Evolutionary conservation across 176 grass and related monocot species (phyloP).

Genomic region (Avena atlantica): DNA sequence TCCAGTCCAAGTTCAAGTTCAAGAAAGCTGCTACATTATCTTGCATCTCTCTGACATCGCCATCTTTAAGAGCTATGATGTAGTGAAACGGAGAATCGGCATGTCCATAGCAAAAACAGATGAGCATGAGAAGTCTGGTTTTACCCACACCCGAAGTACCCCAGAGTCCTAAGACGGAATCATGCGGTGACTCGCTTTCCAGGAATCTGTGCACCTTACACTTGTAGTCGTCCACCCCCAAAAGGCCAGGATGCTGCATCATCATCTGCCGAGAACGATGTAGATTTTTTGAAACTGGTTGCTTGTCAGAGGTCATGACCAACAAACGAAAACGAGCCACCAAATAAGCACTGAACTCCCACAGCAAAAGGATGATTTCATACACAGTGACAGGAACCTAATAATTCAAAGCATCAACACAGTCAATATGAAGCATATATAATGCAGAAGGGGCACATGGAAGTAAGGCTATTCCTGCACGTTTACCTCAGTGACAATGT

Average conservation of each 20-base stretch:
- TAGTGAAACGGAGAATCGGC: too few relatives aligned
- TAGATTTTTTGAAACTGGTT: not conserved
- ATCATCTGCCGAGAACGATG: not conserved
- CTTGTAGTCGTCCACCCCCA: not conserved
- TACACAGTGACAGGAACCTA: not conserved
- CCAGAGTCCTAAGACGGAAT: conserved; percentile 1
- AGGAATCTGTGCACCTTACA: not conserved
- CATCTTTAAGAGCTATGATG: not conserved
- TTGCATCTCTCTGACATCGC: not conserved
- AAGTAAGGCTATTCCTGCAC: not conserved
- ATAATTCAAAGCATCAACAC: not conserved
- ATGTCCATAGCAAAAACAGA: not conserved
- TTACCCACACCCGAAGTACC: not conserved
- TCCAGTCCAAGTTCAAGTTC: not conserved
- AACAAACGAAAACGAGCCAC: not conserved
- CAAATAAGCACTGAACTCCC: not conserved
- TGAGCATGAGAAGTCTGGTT: not conserved
- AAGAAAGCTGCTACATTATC: not conserved
- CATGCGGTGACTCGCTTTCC: not conserved
- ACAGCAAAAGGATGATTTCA: conserved; percentile 6
- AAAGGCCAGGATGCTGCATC: not conserved
- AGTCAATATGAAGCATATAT: not conserved
- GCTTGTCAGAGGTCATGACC: not conserved
- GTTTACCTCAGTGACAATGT: not conserved
- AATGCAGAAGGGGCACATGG: not conserved